Evolutionary conservation across 1,284 basidiomycete genomes (phyloP).

Genomic region (Sanghuangporus sanghuang): DNA sequence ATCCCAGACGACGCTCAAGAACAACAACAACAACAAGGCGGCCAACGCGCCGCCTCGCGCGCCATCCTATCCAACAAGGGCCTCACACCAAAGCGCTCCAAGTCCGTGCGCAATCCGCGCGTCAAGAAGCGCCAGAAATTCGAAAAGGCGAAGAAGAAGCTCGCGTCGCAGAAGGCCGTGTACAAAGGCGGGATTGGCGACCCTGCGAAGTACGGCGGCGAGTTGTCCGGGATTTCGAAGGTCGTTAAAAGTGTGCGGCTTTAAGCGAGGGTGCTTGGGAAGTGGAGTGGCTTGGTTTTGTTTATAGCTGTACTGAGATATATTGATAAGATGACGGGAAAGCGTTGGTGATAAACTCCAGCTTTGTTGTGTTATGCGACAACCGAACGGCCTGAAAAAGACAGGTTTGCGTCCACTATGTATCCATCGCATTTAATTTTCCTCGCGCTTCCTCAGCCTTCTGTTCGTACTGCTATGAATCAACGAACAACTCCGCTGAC

Average conservation of each 20-base stretch:
- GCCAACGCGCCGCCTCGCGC: conserved; percentile 82
- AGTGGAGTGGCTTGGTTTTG: background rate
- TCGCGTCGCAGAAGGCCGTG: conserved; percentile 82
- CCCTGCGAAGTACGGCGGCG: conserved; percentile 57
- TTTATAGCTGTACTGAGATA: background rate
- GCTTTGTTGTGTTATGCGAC: too few relatives aligned
- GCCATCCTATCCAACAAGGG: conserved; percentile 92
- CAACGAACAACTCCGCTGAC: too few relatives aligned
- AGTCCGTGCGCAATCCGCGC: conserved; percentile 87
- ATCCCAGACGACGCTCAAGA: conserved; percentile 40
- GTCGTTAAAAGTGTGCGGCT: conserved; percentile 18
- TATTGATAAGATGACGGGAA: too few relatives aligned
- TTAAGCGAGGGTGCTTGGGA: background rate
- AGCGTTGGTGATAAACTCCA: too few relatives aligned
- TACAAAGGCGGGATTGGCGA: conserved; percentile 80
- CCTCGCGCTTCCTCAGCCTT: too few relatives aligned
- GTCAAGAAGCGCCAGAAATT: conserved; percentile 92
- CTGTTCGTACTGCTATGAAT: too few relatives aligned
- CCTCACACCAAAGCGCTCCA: conserved; percentile 82
- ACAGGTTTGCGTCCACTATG: too few relatives aligned
- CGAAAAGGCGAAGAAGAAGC: conserved; percentile 90
- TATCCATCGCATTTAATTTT: too few relatives aligned
- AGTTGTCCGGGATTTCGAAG: conserved; percentile 17
- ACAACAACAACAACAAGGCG: too few relatives aligned
- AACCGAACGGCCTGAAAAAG: too few relatives aligned